phyloP scores from a whole-genome alignment of 2,329 filamentous ascomycete genomes.

The Alternaria longipes region DNA sequence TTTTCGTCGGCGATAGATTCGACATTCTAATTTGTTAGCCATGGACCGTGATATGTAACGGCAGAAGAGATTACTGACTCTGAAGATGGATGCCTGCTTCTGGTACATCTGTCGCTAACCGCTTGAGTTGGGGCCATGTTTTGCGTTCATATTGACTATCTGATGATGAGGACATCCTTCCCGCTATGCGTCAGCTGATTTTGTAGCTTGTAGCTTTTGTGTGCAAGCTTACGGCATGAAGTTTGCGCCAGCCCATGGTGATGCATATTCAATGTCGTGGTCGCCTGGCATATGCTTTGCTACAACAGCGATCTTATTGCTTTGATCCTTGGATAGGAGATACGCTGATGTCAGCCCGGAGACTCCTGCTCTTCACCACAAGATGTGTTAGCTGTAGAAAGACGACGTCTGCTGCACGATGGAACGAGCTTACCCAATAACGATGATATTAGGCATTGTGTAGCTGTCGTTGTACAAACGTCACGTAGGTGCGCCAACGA shows the following conservation, averaged over 20 bases:
- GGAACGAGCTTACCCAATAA: conserved; percentile 53
- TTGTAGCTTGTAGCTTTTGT: not conserved
- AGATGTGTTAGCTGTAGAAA: not conserved
- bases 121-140: conserved; percentile 55
- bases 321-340: conserved; percentile 58
- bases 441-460: conserved; percentile 49
- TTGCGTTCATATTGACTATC: conserved; percentile 9
- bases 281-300: conserved; percentile 94
- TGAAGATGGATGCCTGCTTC: conserved; percentile 84
- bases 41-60: not conserved
- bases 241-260: conserved; percentile 89
- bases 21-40: not conserved
- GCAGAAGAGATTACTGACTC: conserved; percentile 50
- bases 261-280: conserved; percentile 89
- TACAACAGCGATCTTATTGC: conserved; percentile 57
- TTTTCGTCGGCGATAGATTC: not conserved
- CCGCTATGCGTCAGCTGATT: not conserved
- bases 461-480: not conserved
- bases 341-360: conserved; percentile 72
- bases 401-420: not conserved
- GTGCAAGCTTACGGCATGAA: conserved; percentile 20
- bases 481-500: not conserved
- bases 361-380: conserved; percentile 66
- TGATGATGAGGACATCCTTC: conserved; percentile 9
- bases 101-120: conserved; percentile 65